Evolutionary conservation across 495 filamentous ascomycete species (phyloP), one percentile per base, ranked within the genome.

Genomic region (Talaromyces liani): DNA sequence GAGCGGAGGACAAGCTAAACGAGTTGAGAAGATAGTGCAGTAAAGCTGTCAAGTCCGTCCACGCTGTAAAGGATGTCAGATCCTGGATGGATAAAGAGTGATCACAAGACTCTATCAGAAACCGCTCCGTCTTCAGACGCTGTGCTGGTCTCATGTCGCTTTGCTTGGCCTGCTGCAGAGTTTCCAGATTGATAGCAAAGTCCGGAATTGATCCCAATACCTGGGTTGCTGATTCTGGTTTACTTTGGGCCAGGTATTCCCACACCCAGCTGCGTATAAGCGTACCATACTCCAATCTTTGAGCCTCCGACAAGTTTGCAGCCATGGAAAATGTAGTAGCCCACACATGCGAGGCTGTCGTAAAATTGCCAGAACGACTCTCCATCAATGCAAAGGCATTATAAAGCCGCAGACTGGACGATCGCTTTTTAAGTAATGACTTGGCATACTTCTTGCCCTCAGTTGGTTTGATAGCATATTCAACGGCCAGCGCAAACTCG

Each of bases 381-480:
- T 96, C 88, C 45, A 91, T 82, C 25, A 92, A 75, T 3, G 88
- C 89, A 65, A 92, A 93, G 0, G 85, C 85, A 67, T 92, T 89
- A 73, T 93, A 97, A 4, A 97, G 75, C 33, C 80, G 75, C 8
- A 91, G 71, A 68, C 83, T 89, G 0, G 86, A 80, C 2, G 85
- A 77, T 64, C 85, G 81, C 59, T 79, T 79, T 68, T 91, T 93
- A 10, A 97, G 70, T 0, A 95, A 72, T 1, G 68, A 74, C 66
- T 92, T 97, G 9, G 89, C 90, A 12, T 81, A 81, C 67, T 91
- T 93, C 64, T 82, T 88, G 49, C 84, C 85, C n/a, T 77, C 69
- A 27, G 65, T 64, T 31, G 78, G 75, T 59, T 85, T 79, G 63
- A 85, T 86, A 0, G 74, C 72, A 65, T 84, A 87, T 62, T 87